Evolutionary conservation across 441 rosid species (phyloP), one percentile per base, ranked within the genome.

Genomic region (Erysimum cheiri): DNA sequence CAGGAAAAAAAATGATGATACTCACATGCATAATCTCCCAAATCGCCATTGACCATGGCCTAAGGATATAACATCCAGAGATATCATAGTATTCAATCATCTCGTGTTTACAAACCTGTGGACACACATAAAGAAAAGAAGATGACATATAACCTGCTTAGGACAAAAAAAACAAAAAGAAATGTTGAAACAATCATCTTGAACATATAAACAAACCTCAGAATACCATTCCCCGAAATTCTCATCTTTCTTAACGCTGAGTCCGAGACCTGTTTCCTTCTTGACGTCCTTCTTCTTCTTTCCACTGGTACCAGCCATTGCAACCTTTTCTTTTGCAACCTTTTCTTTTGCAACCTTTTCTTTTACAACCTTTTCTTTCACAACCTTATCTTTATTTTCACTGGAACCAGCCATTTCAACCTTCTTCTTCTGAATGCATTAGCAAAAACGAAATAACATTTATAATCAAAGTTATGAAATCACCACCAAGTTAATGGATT

Each of bases 61-160:
- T 85, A 75, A 95, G 84, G 64, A 92, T 91, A 66, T 95, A 95
- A 77, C 98, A 92, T 41, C 98, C 99, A 78, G 99, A 95, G 67
- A 91, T 91, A 64, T 95, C 99, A 77, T 91, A 92, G 77, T 95
- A 95, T 65, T 90, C 99, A 0, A 95, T 95, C 99, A 92, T 91
- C 76, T 95, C 87, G 58, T 84, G 86, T 77, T 92, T 96, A 82
- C 91, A 92, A 74, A 92, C 97, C 99, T 95, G 60, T 95, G 60
- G 8, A 80, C 76, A 17, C 44, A 17, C 71, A 4, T 13, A 41
- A 50, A 67, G 73, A 10, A 72, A 71, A 1, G 0, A 47, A 57
- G 5, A 63, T 24, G 12, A 22, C 53, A 24, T 22, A 64, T 4
- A 26, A 44, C 19, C 49, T 43, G 28, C 10, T 56, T 36, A 14